Conservation (phyloP, 441 rosid species). For the Cnidoscolus chayamansa region DNA sequence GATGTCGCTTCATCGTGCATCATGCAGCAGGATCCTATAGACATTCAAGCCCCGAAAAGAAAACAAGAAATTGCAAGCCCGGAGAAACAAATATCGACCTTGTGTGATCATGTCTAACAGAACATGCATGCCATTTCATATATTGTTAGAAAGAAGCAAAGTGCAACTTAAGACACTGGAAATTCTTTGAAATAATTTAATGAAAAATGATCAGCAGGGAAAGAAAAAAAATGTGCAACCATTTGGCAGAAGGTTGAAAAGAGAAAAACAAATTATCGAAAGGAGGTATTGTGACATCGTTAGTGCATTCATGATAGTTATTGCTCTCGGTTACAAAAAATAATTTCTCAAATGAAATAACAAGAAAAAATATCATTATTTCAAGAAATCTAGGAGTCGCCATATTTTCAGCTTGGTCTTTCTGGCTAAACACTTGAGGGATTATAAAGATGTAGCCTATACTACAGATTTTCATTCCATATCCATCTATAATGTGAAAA, state of each 20-base stretch:
- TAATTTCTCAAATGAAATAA: too few relatives aligned
- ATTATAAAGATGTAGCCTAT: too few relatives aligned
- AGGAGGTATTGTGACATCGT: not conserved
- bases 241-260: too few relatives aligned
- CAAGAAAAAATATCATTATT: not conserved
- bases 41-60: slow-evolving; percentile 77
- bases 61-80: not conserved
- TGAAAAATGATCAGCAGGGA: too few relatives aligned
- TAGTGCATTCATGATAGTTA: not conserved
- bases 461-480: too few relatives aligned
- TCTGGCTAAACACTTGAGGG: too few relatives aligned
- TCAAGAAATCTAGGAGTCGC: not conserved
- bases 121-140: not conserved
- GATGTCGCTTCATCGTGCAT: slow-evolving; percentile 53
- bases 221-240: too few relatives aligned
- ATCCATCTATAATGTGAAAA: too few relatives aligned
- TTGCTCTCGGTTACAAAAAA: not conserved
- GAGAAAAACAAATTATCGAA: too few relatives aligned
- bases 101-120: not conserved
- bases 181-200: too few relatives aligned
- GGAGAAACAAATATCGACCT: not conserved
- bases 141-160: too few relatives aligned
- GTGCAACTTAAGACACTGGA: too few relatives aligned
- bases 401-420: not conserved
- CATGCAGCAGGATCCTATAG: slow-evolving; percentile 81